Percentiles rank a stretch among this genome's conserved stretches.
phyloP scores from a whole-genome alignment of 2,329 filamentous ascomycete genomes.

The Ophiosphaerella herpotricha region DNA sequence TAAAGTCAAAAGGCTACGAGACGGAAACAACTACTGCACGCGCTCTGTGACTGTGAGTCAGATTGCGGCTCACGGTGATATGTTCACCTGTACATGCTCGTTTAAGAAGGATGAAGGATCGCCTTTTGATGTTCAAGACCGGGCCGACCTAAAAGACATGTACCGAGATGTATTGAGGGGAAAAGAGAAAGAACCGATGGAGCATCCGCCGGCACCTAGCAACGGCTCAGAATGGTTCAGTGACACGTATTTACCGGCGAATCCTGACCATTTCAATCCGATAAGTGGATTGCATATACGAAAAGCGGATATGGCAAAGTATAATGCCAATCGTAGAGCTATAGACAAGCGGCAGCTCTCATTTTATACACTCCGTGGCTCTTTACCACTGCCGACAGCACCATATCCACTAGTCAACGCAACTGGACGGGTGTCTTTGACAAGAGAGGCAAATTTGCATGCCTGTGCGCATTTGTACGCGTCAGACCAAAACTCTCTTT shows the following conservation, averaged over 20 bases:
- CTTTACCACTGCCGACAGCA: constrained; percentile 35
- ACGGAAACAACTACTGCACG: constrained; percentile 58
- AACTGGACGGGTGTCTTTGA: constrained; percentile 4
- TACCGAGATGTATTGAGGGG: constrained; percentile 42
- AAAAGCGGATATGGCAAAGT: constrained; percentile 58
- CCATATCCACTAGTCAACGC: constrained; percentile 20
- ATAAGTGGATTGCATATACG: constrained; percentile 54
- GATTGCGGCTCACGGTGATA: constrained; percentile 49
- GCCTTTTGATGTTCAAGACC: constrained; percentile 40
- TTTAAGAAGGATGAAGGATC: constrained; percentile 55
- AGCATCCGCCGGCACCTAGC: constrained; percentile 23
- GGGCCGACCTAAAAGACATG: constrained; percentile 38
- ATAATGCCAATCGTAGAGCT: constrained; percentile 48
- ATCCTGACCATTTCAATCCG: constrained; percentile 46
- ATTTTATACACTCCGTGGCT: constrained; percentile 39
- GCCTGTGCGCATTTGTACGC: constrained; percentile 63
- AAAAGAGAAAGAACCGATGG: constrained; percentile 39
- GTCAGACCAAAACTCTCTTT: constrained; percentile 60
- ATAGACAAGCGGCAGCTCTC: constrained; percentile 44
- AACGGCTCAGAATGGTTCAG: constrained; percentile 31
- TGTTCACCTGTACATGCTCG: constrained; percentile 58
- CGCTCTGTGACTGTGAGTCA: constrained; percentile 59
- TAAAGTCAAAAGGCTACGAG: constrained; percentile 55
- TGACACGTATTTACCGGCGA: constrained; percentile 33
- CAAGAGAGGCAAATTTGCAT: constrained; percentile 55